Conservation (phyloP, 2,329 filamentous ascomycete genomes). For the Aspergillus puulaauensis region DNA sequence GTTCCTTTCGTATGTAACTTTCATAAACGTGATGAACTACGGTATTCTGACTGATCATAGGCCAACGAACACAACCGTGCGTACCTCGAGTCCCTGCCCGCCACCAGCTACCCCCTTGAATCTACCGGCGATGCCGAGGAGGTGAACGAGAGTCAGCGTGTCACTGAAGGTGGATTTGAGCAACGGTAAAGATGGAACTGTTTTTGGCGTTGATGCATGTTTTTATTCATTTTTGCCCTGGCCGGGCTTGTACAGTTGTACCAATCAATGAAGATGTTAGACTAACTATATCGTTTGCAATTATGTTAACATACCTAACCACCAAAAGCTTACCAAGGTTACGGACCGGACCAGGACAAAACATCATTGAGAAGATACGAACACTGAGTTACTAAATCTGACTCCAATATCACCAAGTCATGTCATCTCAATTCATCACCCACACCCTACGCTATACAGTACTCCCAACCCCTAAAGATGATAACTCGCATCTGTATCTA, state of each 20-base stretch:
- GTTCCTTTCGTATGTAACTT: conserved; percentile 74
- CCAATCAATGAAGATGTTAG: conserved; percentile 31
- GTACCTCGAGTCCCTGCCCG: conserved; percentile 77
- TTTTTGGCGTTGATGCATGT: conserved; percentile 37
- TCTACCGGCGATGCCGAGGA: conserved; percentile 60
- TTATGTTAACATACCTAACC: no score
- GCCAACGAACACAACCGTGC: conserved; percentile 86
- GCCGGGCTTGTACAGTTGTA: conserved; percentile 36
- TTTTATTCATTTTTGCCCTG: conserved; percentile 21
- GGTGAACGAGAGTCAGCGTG: conserved; percentile 57
- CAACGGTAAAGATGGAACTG: conserved; percentile 54
- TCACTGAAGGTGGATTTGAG: conserved; percentile 59
- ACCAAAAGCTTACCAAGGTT: neutral
- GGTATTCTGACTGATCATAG: conserved; percentile 47
- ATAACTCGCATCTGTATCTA: conserved; percentile 1
- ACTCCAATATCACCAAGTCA: neutral
- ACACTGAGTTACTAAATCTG: neutral
- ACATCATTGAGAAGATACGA: neutral
- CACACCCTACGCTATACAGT: neutral
- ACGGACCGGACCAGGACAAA: neutral
- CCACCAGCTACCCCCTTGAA: conserved; percentile 77
- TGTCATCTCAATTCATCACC: no score
- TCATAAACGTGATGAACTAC: neutral
- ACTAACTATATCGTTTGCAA: conserved; percentile 16
- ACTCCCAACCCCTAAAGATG: neutral